Conservation (phyloP, 306 rosid species). For the Vigna reflexopilosa region DNA sequence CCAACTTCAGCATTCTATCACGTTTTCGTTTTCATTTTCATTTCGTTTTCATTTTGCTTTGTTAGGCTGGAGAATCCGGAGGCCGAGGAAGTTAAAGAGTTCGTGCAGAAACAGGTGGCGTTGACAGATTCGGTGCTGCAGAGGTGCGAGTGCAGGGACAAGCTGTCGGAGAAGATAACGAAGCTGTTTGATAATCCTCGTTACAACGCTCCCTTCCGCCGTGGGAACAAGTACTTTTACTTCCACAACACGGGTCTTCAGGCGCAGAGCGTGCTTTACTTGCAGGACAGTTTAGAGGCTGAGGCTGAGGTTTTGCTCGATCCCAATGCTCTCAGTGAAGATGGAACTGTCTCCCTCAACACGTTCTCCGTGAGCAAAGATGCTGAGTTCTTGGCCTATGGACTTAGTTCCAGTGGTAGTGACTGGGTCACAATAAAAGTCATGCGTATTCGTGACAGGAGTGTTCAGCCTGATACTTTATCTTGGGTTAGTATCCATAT, state of each 20-base stretch:
- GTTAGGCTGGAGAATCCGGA: conserved; percentile 94
- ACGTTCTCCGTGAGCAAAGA: conserved; percentile 66
- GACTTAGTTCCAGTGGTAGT: conserved; percentile 87
- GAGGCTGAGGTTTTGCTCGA: conserved; percentile 76
- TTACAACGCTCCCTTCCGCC: conserved; percentile 66
- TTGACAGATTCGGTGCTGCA: conserved; percentile 73
- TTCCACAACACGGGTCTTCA: conserved; percentile 92
- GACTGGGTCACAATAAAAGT: conserved; percentile 88
- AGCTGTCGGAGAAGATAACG: conserved; percentile 66
- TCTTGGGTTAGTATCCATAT: conserved; percentile 66
- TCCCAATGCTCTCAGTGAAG: conserved; percentile 80
- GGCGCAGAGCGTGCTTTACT: conserved; percentile 72
- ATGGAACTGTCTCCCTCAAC: conserved; percentile 78
- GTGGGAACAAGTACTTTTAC: conserved; percentile 71
- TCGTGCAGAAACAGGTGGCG: conserved; percentile 71
- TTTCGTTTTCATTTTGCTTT: background rate
- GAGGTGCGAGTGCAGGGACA: conserved; percentile 59
- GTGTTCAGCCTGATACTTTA: conserved; percentile 59
- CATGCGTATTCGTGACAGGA: conserved; percentile 66
- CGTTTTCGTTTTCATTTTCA: background rate
- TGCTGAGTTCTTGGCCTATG: conserved; percentile 81
- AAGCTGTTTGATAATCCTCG: conserved; percentile 90
- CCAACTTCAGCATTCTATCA: background rate
- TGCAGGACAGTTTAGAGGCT: conserved; percentile 79
- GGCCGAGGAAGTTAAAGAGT: conserved; percentile 80